Base-by-base conservation (phyloP, 2,329 filamentous ascomycete genomes). In the Ceratocystis albifundus region DNA sequence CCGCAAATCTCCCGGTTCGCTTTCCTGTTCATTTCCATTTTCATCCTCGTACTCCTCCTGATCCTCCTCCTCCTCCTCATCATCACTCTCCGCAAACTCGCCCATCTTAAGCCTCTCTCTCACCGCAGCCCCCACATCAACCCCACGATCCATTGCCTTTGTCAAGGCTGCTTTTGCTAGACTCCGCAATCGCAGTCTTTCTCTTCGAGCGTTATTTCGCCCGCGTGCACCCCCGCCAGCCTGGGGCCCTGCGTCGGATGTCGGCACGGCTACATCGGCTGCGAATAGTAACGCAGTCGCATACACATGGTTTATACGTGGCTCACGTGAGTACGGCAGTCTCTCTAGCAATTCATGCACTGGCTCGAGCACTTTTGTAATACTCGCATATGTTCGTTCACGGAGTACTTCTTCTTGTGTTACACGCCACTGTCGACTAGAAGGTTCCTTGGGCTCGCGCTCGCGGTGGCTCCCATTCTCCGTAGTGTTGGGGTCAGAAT, bases 201-300 rank as follows among this genome's bases (percentile, higher is more conserved):
- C 67, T 64, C 17, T n/a, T 22, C 25, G 57, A 63, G 15, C 66
- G 22, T 53, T 28, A 59, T 71, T 72, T 55, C 68, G 69, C 20
- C 53, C 71, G 8, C 70, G 66, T 1, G 70, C 72, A 20, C 76
- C 41, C 2, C 25, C 17, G 12, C 64, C 41, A 20, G 3, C 25
- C 4, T 12, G 36, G 4, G 36, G 36, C 10, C 32, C 44, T 25
- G 76, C 73, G 5, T 72, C 71, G 1, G 70, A 70, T 48, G 74
- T 70, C 0, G 79, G 78, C 25, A 85, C 71, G 30, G 76, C 73
- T 46, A 96, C 75, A 73, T 96, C 89, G 5, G 82, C 87, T 17
- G 90, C 78, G 80, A 89, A 96, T 17, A 94, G 77, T 0, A 84
- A 83, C 4, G 91, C 76, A 81, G 90, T 89, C 7, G 83, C 90